A percentile compares a stretch with the other conserved stretches of the same genome.
Evolutionary conservation across 805 yeast species (phyloP).

Genomic region (Nakazawaea wyomingensis): DNA sequence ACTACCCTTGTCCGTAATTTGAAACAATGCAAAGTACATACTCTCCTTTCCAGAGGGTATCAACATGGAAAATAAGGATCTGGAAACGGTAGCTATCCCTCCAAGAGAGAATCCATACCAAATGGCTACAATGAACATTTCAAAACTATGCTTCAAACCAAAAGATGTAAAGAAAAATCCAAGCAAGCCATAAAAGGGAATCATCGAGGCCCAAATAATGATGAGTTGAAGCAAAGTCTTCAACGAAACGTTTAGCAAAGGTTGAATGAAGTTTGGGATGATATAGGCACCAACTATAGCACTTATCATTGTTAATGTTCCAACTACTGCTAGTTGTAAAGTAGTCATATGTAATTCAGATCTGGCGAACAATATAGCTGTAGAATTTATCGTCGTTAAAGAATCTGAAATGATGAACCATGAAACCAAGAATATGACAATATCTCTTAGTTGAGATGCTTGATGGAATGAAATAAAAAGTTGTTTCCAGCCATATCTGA

Average conservation of each 20-base stretch:
- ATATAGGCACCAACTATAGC: constrained; percentile 65
- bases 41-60: constrained; percentile 75
- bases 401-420: constrained; percentile 80
- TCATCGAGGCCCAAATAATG: constrained; percentile 56
- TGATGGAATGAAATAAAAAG: constrained; percentile 50
- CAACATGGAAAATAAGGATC: constrained; percentile 62
- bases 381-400: constrained; percentile 70
- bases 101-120: constrained; percentile 79
- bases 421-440: constrained; percentile 58
- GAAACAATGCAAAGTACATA: constrained; percentile 68
- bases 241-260: constrained; percentile 35
- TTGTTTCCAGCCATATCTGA: constrained; percentile 60
- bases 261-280: constrained; percentile 41
- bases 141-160: constrained; percentile 60
- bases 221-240: constrained; percentile 45
- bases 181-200: constrained; percentile 66
- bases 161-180: constrained; percentile 53
- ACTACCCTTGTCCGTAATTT: constrained; percentile 78
- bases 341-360: constrained; percentile 67
- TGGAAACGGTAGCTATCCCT: constrained; percentile 62
- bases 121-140: constrained; percentile 62
- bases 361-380: constrained; percentile 72
- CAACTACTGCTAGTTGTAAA: constrained; percentile 56
- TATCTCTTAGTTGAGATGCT: constrained; percentile 58
- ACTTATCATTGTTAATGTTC: constrained; percentile 58